phyloP scores from a whole-genome alignment of 192 early-diverging fungal genomes.

The Backusella tarrabulga region DNA sequence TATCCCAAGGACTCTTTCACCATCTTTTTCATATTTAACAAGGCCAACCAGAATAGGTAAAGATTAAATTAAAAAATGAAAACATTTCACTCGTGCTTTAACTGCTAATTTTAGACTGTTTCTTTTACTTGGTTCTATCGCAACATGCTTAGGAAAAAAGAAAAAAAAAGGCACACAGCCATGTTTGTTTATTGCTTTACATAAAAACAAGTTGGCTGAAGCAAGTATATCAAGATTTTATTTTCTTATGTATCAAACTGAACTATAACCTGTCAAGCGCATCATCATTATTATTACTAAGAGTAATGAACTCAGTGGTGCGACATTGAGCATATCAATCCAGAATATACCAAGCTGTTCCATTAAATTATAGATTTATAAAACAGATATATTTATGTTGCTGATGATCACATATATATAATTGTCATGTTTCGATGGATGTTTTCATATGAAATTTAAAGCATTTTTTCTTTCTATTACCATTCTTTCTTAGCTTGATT shows the following conservation, averaged over 20 bases:
- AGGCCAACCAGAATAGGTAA: constrained; percentile 4
- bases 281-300: background rate
- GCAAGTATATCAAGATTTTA: too few relatives aligned
- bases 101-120: background rate
- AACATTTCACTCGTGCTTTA: background rate
- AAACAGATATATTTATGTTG: background rate
- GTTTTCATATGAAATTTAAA: background rate
- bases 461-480: too few relatives aligned
- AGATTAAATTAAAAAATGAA: constrained; percentile 1
- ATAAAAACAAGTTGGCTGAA: too few relatives aligned
- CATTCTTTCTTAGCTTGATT: background rate
- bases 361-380: background rate
- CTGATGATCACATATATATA: background rate
- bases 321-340: too few relatives aligned
- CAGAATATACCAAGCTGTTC: background rate
- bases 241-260: too few relatives aligned
- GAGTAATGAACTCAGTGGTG: too few relatives aligned
- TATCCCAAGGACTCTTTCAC: background rate
- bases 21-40: background rate
- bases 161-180: too few relatives aligned
- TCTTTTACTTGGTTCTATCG: too few relatives aligned
- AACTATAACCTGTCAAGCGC: background rate
- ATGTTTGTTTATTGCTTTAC: too few relatives aligned
- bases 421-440: too few relatives aligned
- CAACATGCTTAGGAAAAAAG: too few relatives aligned